Percentiles rank a stretch among this genome's conserved stretches.
phyloP scores from a whole-genome alignment of 148 eudicot genomes.

The Rhododendron molle region DNA sequence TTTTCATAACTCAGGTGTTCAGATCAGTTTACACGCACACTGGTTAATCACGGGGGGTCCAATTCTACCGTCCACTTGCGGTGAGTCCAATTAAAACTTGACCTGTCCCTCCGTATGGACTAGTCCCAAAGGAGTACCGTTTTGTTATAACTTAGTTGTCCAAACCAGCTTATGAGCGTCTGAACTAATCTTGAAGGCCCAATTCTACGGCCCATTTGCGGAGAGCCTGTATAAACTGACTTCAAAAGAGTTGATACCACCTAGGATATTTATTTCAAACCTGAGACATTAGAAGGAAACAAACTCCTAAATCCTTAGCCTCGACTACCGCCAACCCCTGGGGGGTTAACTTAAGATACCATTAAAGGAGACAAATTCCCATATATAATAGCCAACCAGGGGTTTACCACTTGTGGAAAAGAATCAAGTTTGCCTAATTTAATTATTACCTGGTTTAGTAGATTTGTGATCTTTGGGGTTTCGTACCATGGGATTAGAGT shows the following conservation, averaged over 20 bases:
- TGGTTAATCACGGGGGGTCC: background rate
- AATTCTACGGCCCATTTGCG: too few species aligned
- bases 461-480: slow-evolving; percentile 15
- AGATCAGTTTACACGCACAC: background rate
- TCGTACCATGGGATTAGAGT: background rate
- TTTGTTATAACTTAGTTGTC: too few species aligned
- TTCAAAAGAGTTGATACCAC: too few species aligned
- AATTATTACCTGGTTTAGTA: background rate
- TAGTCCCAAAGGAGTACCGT: too few species aligned
- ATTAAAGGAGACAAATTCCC: background rate
- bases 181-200: too few species aligned
- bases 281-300: background rate
- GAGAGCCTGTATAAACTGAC: background rate
- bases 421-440: slow-evolving; percentile 1
- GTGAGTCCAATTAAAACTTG: too few species aligned
- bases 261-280: too few species aligned
- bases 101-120: too few species aligned
- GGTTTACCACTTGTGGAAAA: background rate
- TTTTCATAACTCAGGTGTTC: background rate
- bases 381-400: background rate
- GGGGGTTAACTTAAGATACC: background rate
- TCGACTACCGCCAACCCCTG: background rate
- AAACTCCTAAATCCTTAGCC: background rate
- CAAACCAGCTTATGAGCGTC: background rate
- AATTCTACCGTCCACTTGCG: background rate